Percentiles rank a stretch among this genome's conserved stretches.
Evolutionary conservation across 2,329 filamentous ascomycete species (phyloP).

Genomic region (Alternaria ventricosa): DNA sequence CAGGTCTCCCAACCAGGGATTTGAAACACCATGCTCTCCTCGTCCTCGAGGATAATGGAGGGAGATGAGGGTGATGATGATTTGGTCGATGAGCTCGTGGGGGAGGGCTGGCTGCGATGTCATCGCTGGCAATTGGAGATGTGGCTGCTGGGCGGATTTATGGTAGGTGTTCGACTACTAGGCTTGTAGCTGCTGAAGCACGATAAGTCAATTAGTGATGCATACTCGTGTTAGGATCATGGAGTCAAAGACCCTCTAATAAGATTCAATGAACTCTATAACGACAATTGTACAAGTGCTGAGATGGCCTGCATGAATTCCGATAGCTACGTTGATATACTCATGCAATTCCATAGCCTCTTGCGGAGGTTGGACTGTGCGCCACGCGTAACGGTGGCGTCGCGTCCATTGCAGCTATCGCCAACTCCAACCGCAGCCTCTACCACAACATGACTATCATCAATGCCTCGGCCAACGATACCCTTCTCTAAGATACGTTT

Average conservation of each 20-base stretch:
- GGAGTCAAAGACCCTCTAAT: too few species aligned
- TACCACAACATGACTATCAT: not conserved
- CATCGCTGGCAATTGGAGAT: not conserved
- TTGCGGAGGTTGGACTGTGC: not conserved
- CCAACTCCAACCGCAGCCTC: not conserved
- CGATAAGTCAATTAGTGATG: not conserved
- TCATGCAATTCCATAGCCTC: not conserved
- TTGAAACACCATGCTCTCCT: not conserved
- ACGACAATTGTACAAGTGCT: not conserved
- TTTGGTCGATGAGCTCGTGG: conserved; percentile 7
- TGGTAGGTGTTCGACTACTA: not conserved
- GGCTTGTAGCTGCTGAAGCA: not conserved
- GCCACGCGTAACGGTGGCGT: conserved; percentile 1
- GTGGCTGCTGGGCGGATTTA: too few species aligned
- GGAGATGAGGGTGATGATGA: conserved; percentile 6
- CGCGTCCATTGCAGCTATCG: not conserved
- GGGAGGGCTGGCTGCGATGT: not conserved
- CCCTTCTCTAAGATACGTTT: not conserved
- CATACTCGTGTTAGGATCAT: not conserved
- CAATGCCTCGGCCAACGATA: conserved; percentile 2
- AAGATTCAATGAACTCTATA: too few species aligned
- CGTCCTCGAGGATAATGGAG: not conserved
- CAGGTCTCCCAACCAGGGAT: not conserved
- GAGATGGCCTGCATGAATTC: not conserved
- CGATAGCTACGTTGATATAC: not conserved